Percentiles rank a stretch among this genome's conserved stretches.
These are phyloP conservation scores for Zygotorulaspora chibaensis DNA, from an alignment of 805 yeast species.

Conservation along the genomic window DNA sequence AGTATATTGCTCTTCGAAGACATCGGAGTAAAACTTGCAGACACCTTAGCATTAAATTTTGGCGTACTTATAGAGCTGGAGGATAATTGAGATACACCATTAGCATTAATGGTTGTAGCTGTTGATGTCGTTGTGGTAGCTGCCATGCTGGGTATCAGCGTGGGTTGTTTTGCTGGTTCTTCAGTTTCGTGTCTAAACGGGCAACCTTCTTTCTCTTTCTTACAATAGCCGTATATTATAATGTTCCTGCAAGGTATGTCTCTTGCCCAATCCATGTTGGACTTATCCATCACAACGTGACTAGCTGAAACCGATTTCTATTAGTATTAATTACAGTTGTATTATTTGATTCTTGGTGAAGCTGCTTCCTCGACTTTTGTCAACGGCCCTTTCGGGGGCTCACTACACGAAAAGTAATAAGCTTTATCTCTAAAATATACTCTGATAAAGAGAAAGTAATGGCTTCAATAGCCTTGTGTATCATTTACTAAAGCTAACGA, in stretches of 20 bases:
- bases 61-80: conserved; percentile 17
- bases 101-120: neutral
- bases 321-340: neutral
- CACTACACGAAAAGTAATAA: neutral
- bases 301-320: neutral
- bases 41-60: conserved; percentile 50
- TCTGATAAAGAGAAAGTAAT: neutral
- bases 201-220: conserved; percentile 83
- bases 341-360: neutral
- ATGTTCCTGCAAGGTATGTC: conserved; percentile 80
- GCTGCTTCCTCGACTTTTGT: neutral
- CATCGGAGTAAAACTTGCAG: conserved; percentile 53
- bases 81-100: conserved; percentile 1
- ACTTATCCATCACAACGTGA: conserved; percentile 25
- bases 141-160: conserved; percentile 3
- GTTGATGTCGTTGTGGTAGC: conserved; percentile 12
- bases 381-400: neutral
- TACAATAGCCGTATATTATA: conserved; percentile 82
- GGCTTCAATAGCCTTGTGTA: neutral
- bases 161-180: conserved; percentile 10
- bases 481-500: neutral
- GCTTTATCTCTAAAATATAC: neutral
- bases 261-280: conserved; percentile 50
- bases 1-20: conserved; percentile 8
- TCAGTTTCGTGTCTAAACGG: conserved; percentile 64